Conservation (phyloP, 192 early-diverging fungal species). For the Entomortierella beljakovae region DNA sequence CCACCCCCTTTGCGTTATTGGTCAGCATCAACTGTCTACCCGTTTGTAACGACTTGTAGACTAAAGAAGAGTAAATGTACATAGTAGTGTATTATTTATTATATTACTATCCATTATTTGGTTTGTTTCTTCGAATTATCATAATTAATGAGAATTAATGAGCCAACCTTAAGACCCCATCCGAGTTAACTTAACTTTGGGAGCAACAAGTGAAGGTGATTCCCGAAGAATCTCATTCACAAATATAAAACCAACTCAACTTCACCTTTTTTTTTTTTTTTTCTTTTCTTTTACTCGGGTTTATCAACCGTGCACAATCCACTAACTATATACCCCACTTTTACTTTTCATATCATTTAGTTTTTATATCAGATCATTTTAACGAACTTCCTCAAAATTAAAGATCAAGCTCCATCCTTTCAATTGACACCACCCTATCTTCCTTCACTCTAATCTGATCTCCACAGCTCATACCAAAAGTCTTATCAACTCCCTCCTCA, state of each 20-base stretch:
- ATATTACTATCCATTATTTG: no score
- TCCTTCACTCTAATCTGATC: slow-evolving; percentile 6
- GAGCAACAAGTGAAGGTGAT: no score
- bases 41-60: slow-evolving; percentile 10
- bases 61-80: background rate
- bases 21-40: slow-evolving; percentile 6
- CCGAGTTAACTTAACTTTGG: background rate
- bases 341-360: background rate
- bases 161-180: background rate
- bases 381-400: no score
- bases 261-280: background rate
- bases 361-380: no score
- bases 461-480: background rate
- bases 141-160: background rate
- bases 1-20: slow-evolving; percentile 5
- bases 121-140: background rate
- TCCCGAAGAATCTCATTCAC: no score
- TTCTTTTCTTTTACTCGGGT: no score
- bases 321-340: no score
- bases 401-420: no score
- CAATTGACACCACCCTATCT: no score
- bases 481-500: background rate
- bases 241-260: background rate
- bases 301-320: no score
- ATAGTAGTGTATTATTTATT: no score